These are phyloP conservation scores for Penicillium concentricum DNA, from an alignment of 2,329 filamentous ascomycete genomes.

Conservation along the genomic window DNA sequence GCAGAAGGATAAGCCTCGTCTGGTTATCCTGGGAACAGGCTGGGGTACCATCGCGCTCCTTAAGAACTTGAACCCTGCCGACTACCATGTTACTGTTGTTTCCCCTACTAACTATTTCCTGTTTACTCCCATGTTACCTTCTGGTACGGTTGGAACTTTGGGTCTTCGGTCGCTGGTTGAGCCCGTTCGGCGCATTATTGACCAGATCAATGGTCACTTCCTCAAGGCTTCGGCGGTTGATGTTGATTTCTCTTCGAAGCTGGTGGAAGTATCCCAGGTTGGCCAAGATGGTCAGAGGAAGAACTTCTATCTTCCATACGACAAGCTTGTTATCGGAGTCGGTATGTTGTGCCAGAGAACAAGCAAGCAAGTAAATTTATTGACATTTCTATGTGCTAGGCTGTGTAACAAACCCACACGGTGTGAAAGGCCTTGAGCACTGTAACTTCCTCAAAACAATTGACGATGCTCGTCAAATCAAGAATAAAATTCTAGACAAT, in stretches of 20 bases:
- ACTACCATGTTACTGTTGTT: conserved; percentile 94
- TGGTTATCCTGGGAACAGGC: conserved; percentile 89
- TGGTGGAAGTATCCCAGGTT: conserved; percentile 79
- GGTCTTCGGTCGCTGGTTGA: conserved; percentile 90
- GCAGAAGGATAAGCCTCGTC: conserved; percentile 82
- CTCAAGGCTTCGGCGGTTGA: conserved; percentile 82
- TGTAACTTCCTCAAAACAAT: conserved; percentile 96
- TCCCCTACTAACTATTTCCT: conserved; percentile 96
- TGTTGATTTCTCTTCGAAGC: conserved; percentile 85
- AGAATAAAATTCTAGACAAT: conserved; percentile 84
- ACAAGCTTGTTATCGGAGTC: conserved; percentile 90
- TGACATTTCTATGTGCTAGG: conserved; percentile 42
- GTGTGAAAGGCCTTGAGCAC: conserved; percentile 89
- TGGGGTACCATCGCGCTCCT: conserved; percentile 93
- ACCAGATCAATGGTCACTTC: conserved; percentile 80
- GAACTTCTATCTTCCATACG: conserved; percentile 92
- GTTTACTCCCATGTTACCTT: conserved; percentile 97
- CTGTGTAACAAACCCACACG: conserved; percentile 89
- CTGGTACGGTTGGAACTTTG: conserved; percentile 91
- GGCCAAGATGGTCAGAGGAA: conserved; percentile 70
- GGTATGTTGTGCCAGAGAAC: conserved; percentile 45
- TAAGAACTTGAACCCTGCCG: conserved; percentile 83
- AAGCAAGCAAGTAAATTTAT: neutral
- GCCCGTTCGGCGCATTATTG: conserved; percentile 81
- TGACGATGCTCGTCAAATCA: conserved; percentile 83